Base-by-base conservation (phyloP, 2,329 filamentous ascomycete genomes). In the Calonectria naviculata region DNA sequence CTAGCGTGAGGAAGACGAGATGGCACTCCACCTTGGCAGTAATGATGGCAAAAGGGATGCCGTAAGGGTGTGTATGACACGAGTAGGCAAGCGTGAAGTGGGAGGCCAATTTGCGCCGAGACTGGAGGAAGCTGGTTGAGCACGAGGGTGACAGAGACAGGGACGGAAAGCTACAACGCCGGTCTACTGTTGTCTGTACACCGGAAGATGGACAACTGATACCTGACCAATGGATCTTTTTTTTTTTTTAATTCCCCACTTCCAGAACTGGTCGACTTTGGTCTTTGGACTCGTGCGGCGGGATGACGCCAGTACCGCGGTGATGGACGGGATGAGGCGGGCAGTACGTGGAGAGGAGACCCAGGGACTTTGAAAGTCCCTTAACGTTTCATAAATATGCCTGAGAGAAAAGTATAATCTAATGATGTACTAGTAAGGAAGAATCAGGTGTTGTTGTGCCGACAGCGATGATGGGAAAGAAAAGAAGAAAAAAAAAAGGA, bases 251-350 rank as follows among this genome's bases (percentile, higher is more conserved):
- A 21, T 24, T 58, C 42, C 38, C 52, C 64, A 67, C 64, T 41
- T 13, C 31, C n/a, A 36, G 52, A 13, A 56, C 36, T 56, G 52
- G 29, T 12, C 42, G 38, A 19, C 34, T 17, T 13, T 31, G 61
- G 21, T 42, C 10, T 31, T 44, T 47, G 64, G 49, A 29, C 41
- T 66, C 41, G 64, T 67, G 64, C 52, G 52, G 64, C 52, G 64
- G 64, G 64, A 66, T 67, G 64, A 60, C 64, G 41, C 54, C 29
- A 36, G 64, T 29, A 41, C 52, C 29, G 31, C 38, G 29, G 41
- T 42, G 42, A 61, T 31, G 29, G 31, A 67, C 54, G 65, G 54
- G 42, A 61, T 38, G 34, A 61, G 24, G 54, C 21, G 54, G 65
- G 42, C 47, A 29, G 31, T 36, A 36, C 34, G 21, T 56, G n/a